Evolutionary conservation across 2,329 filamentous ascomycete species (phyloP), one percentile per base, ranked within the genome.

Genomic region (Botrytis cinerea): DNA sequence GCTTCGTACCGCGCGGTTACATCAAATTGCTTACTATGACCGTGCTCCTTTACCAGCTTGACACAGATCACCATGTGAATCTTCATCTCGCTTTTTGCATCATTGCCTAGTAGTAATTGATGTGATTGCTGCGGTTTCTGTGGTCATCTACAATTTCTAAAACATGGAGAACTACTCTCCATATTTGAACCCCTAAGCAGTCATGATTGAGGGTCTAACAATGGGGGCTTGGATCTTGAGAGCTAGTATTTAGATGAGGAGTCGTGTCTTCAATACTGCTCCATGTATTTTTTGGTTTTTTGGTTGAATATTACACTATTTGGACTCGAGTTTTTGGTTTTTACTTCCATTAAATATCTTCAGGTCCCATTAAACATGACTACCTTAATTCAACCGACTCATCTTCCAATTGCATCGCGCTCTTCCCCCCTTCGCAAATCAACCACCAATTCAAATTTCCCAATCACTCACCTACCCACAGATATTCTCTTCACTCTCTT

Each of bases 401-500:
- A 43, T 69, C 25, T 69, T 38, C 48, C 38, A 43, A 40, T 69
- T 22, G 1, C 16, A 54, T 10, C 48, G 25, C 10, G 18, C 25
- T 40, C 32, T 38, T 57, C 35, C 16, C 20, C 63, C n/a, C 20
- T 16, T 35, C 22, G 18, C 18, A 69, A 69, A 32, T 20, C 51
- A 67, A 25, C 51, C n/a, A 18, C 14, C n/a, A 18, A 12, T 14
- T 35, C 35, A 72, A 57, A 59, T 16, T 72, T 64, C 14, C 35
- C 46, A 20, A 67, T 67, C 20, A 57, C 48, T n/a, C 46, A 46
- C 14, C 61, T 72, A 20, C 70, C 35, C 4, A 40, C 62, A 8
- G 70, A 72, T 4, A 72, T 72, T n/a, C 14, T 72, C 16, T 16
- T 72, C 14, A 38, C 48, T 28, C 3, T 72, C 10, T 38, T 72